These are phyloP conservation scores for Polysphondylium violaceum DNA, from an alignment of 78 protist genomes.

Conservation along the genomic window DNA sequence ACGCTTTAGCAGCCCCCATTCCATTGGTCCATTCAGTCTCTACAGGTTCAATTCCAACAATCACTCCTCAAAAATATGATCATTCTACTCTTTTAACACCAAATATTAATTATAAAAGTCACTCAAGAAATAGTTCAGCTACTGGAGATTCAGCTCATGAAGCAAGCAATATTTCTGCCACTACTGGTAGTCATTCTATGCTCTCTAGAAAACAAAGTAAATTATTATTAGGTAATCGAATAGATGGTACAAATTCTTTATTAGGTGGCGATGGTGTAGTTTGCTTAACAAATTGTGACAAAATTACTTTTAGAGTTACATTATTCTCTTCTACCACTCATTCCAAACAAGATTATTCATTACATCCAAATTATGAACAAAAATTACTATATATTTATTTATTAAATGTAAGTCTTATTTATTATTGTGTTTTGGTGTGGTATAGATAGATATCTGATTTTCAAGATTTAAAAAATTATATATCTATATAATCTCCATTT, in stretches of 20 bases:
- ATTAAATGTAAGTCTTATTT: conserved; percentile 8
- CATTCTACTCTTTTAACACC: background rate
- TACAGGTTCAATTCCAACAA: background rate
- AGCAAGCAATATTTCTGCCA: background rate
- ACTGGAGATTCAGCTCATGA: background rate
- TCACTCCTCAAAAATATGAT: background rate
- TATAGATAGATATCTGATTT: too few relatives aligned
- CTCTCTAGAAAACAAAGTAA: conserved; percentile 65
- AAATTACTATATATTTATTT: conserved; percentile 27
- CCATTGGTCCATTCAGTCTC: background rate
- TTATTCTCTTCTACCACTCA: conserved; percentile 26
- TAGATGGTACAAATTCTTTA: conserved; percentile 32
- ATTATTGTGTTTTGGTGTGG: too few relatives aligned
- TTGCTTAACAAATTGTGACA: conserved; percentile 12
- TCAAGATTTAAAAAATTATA: too few relatives aligned
- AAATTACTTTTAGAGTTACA: conserved; percentile 6
- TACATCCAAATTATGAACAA: conserved; percentile 53
- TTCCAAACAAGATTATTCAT: conserved; percentile 19
- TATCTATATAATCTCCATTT: background rate
- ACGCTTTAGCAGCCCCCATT: background rate
- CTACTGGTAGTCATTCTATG: background rate
- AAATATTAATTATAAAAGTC: conserved; percentile 18
- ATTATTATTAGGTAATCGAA: conserved; percentile 34
- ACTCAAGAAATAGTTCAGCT: background rate
- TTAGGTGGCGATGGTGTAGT: conserved; percentile 28